These are phyloP conservation scores for Pleurotus giganteus DNA, from an alignment of 768 basidiomycete genomes.

Conservation along the genomic window DNA sequence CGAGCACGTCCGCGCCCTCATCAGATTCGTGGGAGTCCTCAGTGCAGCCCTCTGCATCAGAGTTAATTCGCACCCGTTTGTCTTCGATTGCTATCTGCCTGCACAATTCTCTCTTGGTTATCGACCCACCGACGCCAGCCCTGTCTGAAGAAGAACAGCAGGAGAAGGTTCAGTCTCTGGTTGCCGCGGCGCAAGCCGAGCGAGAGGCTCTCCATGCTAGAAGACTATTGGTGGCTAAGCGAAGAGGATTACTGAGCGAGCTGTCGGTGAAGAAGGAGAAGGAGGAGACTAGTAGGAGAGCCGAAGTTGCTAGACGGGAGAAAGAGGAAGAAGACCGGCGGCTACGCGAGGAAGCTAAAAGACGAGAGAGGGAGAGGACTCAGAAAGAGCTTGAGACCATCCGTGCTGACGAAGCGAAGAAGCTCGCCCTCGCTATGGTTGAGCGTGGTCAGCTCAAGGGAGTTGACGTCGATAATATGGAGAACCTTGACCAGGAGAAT, in stretches of 20 bases:
- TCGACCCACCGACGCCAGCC: conserved; percentile 43
- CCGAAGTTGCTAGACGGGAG: conserved; percentile 62
- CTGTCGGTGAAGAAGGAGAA: conserved; percentile 83
- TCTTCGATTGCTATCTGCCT: conserved; percentile 72
- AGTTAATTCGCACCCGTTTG: conserved; percentile 76
- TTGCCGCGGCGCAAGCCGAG: conserved; percentile 68
- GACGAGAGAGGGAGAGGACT: conserved; percentile 62
- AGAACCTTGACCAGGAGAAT: conserved; percentile 80
- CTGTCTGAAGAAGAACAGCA: conserved; percentile 55
- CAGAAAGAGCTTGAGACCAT: conserved; percentile 78
- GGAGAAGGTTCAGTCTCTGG: conserved; percentile 55
- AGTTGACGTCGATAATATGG: conserved; percentile 65
- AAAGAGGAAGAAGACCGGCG: conserved; percentile 67
- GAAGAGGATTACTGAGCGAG: conserved; percentile 83
- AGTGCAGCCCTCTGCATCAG: conserved; percentile 70
- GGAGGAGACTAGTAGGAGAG: conserved; percentile 78
- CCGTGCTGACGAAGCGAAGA: conserved; percentile 79
- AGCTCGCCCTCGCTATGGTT: conserved; percentile 80
- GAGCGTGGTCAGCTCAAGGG: conserved; percentile 72
- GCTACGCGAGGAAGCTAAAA: conserved; percentile 60
- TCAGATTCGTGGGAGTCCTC: conserved; percentile 35
- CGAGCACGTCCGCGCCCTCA: conserved; percentile 21
- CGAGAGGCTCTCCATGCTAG: conserved; percentile 74
- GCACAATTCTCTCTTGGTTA: conserved; percentile 60
- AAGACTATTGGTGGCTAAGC: conserved; percentile 79